Evolutionary conservation across 768 basidiomycete genomes (phyloP).

Genomic region (Kwoniella sp.): DNA sequence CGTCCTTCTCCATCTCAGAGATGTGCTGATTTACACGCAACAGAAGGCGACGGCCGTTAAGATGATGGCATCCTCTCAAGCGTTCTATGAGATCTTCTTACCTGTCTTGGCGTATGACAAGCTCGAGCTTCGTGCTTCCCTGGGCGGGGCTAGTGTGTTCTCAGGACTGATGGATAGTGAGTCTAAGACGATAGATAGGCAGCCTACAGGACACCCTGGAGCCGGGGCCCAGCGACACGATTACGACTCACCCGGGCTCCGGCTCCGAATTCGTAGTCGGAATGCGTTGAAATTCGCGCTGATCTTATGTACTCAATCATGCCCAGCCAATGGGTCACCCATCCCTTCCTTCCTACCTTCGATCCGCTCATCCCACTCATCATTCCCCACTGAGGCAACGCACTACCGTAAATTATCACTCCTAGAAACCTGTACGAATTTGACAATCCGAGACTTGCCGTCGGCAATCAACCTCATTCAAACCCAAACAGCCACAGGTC

Average conservation of each 20-base stretch:
- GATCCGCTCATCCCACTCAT: neutral
- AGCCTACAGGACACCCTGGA: too few relatives aligned
- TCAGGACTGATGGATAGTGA: slow-evolving; percentile 5
- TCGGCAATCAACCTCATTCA: neutral
- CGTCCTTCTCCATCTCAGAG: slow-evolving; percentile 1
- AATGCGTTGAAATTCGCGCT: too few relatives aligned
- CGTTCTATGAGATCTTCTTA: slow-evolving; percentile 2
- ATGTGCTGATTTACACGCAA: neutral
- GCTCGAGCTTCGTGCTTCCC: neutral
- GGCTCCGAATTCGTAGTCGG: too few relatives aligned
- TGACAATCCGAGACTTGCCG: slow-evolving; percentile 8
- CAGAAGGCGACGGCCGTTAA: slow-evolving; percentile 14
- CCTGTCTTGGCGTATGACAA: slow-evolving; percentile 3
- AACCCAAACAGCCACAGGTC: neutral
- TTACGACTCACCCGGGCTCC: too few relatives aligned
- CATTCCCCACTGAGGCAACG: slow-evolving; percentile 2
- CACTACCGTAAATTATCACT: slow-evolving; percentile 1
- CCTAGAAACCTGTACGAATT: slow-evolving; percentile 1
- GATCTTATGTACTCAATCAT: too few relatives aligned
- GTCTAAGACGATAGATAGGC: neutral
- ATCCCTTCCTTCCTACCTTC: neutral
- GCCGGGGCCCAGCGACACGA: too few relatives aligned
- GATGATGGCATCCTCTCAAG: slow-evolving; percentile 1
- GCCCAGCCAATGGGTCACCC: neutral
- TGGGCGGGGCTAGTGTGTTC: neutral